Conservation (phyloP, 2,329 filamentous ascomycete species). For the Pseudogymnoascus sp. region DNA sequence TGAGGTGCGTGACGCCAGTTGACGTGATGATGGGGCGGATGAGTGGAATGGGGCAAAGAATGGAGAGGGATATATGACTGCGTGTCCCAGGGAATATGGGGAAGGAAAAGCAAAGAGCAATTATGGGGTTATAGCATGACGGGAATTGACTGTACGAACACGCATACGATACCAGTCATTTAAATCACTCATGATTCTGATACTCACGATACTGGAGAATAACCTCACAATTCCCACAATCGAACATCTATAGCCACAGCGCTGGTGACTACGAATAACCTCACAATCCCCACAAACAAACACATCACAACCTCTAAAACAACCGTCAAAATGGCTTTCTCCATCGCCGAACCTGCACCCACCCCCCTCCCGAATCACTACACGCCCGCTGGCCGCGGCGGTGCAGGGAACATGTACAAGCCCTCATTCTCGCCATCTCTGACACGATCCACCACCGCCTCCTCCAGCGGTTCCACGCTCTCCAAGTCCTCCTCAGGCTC, state of each 20-base stretch:
- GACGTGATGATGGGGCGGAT: not conserved
- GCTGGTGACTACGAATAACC: not conserved
- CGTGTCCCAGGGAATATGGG: not conserved
- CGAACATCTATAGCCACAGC: not conserved
- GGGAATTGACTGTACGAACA: not conserved
- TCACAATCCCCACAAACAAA: not conserved
- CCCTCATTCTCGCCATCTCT: slow-evolving; percentile 11
- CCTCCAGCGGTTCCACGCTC: slow-evolving; percentile 23
- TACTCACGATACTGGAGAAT: not conserved
- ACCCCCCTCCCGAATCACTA: slow-evolving; percentile 18
- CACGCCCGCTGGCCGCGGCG: slow-evolving; percentile 25
- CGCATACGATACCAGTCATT: not conserved
- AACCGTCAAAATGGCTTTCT: not conserved
- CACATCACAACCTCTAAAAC: not conserved
- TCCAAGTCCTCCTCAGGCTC: slow-evolving; percentile 22
- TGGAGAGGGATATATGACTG: not conserved
- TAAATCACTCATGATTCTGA: not conserved
- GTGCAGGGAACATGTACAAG: slow-evolving; percentile 26
- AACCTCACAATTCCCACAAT: not conserved
- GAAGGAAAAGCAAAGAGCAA: not conserved
- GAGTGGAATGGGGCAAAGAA: not conserved
- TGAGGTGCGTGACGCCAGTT: slow-evolving; percentile 6
- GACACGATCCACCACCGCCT: slow-evolving; percentile 10
- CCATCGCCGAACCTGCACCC: slow-evolving; percentile 26
- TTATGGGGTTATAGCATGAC: not conserved